Evolutionary conservation across 164 flowering plant species (phyloP), one percentile per base, ranked within the genome.

Genomic region (Tinospora cordifolia): DNA sequence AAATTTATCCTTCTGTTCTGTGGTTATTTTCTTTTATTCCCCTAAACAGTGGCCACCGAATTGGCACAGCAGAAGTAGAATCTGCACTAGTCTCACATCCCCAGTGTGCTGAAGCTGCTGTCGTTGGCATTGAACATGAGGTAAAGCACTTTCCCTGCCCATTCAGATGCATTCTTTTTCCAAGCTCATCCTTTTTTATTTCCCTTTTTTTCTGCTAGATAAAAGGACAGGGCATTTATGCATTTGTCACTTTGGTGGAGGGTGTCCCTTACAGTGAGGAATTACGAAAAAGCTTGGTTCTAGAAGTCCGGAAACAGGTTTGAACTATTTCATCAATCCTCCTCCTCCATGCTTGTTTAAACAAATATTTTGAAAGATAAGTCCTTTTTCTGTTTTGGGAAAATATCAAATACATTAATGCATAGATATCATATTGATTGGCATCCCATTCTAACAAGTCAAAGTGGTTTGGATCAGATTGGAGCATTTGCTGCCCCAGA

Each of bases 401-500:
- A 41, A 41, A 41, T 54, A 54, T 21, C 24, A 19, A 0, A 54
- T 54, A 3, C 9, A n/a, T 54, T 54, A 8, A 22, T 54, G 44
- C 44, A 64, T 64, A 38, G 13, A 64, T n/a, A n/a, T 19, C 7
- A 22, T 15, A 39, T 38, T 38, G 15, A 65, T 36, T 22, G 8
- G 27, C 51, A n/a, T 14, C 25, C 25, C 62, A 36, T 34, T 12
- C 49, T 36, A 64, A 49, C 62, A 11, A 66, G 21, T 26, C 41
- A 27, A 44, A 9, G 5, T 59, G n/a, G 70, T 68, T 65, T 58
- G 51, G 65, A 17, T 68, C 87, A 95, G 99, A 95, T 95, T 65
- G 99, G 99, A 79, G 97, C 97, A 73, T 95, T 95, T 85, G 98
- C 99, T 1, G 97, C 97, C 19, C 99, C 99, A 0, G 97, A 92